phyloP scores from a whole-genome alignment of 2,329 filamentous ascomycete genomes.

The Colletotrichum nymphaeae region DNA sequence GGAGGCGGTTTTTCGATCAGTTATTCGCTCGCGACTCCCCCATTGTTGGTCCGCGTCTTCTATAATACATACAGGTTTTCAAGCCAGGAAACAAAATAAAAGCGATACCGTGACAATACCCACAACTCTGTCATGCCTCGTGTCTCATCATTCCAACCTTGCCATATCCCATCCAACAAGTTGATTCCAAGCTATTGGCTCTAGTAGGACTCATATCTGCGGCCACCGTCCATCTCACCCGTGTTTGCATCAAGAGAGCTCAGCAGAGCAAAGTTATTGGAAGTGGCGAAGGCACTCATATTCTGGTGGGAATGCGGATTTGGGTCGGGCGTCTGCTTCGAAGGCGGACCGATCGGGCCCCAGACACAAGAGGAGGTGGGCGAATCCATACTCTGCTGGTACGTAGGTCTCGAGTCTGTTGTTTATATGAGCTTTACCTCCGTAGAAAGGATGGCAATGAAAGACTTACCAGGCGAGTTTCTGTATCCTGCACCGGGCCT shows the following conservation, averaged over 20 bases:
- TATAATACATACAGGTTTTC: conserved; percentile 33
- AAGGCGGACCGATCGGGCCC: conserved; percentile 44
- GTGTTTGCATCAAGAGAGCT: neutral
- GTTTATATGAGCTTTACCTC: neutral
- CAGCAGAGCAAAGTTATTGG: conserved; percentile 10
- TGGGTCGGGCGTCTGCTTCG: conserved; percentile 33
- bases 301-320: conserved; percentile 4
- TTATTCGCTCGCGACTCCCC: neutral
- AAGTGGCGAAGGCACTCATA: neutral
- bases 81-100: conserved; percentile 1
- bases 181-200: neutral
- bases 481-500: conserved; percentile 5
- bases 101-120: neutral
- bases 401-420: conserved; percentile 1
- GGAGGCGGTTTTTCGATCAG: neutral
- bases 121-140: conserved; percentile 20
- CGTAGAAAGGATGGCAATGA: neutral
- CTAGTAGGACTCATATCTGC: neutral
- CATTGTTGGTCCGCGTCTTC: conserved; percentile 24
- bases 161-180: neutral
- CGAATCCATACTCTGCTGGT: conserved; percentile 15
- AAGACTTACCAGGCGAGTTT: neutral
- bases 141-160: conserved; percentile 13
- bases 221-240: neutral
- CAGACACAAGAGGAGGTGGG: conserved; percentile 40